phyloP scores from a whole-genome alignment of 83 land plant species.

The Isoetes engelmannii region DNA sequence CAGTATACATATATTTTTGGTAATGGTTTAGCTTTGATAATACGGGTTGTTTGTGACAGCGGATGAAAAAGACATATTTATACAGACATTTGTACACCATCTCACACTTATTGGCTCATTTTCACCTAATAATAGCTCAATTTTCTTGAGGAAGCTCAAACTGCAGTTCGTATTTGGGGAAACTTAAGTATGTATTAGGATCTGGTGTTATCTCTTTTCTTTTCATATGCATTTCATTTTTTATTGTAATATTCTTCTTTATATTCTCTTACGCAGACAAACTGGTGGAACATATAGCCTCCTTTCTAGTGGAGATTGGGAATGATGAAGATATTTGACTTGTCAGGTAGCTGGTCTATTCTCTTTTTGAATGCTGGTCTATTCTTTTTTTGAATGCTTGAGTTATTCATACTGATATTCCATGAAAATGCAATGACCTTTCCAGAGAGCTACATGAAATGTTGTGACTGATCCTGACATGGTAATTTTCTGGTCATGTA shows the following conservation, averaged over 20 bases:
- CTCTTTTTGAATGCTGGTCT: no score
- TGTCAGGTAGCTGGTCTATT: constrained; percentile 19
- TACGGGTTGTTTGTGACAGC: constrained; percentile 53
- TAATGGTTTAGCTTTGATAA: background rate
- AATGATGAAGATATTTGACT: constrained; percentile 27
- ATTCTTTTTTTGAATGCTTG: no score
- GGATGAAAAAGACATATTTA: constrained; percentile 63
- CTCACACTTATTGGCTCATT: constrained; percentile 33
- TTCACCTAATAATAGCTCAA: constrained; percentile 17
- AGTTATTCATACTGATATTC: background rate
- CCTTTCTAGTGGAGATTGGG: constrained; percentile 20
- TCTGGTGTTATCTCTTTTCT: background rate
- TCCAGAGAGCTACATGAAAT: constrained; percentile 26
- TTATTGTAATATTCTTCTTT: background rate
- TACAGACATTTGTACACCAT: constrained; percentile 43
- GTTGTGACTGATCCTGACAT: constrained; percentile 11
- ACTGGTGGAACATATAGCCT: constrained; percentile 27
- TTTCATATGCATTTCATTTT: constrained; percentile 2
- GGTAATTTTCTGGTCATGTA: constrained; percentile 13
- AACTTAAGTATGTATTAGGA: constrained; percentile 50
- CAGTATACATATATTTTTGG: no score
- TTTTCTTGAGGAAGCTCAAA: constrained; percentile 32
- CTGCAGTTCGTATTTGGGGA: constrained; percentile 48
- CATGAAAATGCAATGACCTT: constrained; percentile 27
- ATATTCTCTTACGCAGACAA: constrained; percentile 43